Percentiles rank a stretch among this genome's conserved stretches.
These are phyloP conservation scores for Schizophyllum commune DNA, from an alignment of 1,284 basidiomycete species.

Conservation along the genomic window DNA sequence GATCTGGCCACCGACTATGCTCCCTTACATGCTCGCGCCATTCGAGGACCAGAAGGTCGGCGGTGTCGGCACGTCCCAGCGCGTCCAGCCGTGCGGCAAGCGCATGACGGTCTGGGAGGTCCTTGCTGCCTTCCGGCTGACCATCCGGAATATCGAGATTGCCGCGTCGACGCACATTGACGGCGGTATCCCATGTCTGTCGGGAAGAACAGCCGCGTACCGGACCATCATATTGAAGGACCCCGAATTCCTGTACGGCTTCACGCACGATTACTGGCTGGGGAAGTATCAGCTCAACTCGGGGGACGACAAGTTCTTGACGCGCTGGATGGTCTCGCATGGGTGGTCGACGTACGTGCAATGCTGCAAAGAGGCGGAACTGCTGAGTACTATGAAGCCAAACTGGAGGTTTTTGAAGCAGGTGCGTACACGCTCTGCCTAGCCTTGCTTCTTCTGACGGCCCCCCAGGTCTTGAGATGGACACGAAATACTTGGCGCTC, in stretches of 20 bases:
- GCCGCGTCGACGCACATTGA: conserved; percentile 85
- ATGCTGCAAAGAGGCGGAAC: conserved; percentile 83
- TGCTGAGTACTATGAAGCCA: conserved; percentile 91
- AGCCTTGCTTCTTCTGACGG: neutral
- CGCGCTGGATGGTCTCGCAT: conserved; percentile 93
- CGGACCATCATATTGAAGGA: conserved; percentile 91
- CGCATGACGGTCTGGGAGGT: conserved; percentile 91
- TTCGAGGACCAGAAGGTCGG: conserved; percentile 92
- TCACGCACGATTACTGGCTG: conserved; percentile 90
- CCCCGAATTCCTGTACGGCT: conserved; percentile 85
- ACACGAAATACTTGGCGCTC: conserved; percentile 91
- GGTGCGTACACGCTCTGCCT: neutral
- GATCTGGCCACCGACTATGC: conserved; percentile 85
- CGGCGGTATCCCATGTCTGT: conserved; percentile 85
- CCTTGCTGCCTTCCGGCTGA: conserved; percentile 84
- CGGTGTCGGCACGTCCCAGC: conserved; percentile 85
- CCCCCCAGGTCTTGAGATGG: conserved; percentile 65
- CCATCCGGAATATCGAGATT: conserved; percentile 91
- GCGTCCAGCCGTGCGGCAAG: conserved; percentile 73
- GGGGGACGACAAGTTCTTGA: conserved; percentile 90
- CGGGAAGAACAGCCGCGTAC: conserved; percentile 87
- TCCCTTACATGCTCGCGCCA: conserved; percentile 81
- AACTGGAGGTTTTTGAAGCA: conserved; percentile 94
- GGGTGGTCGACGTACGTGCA: conserved; percentile 93
- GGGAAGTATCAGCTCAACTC: conserved; percentile 91